Evolutionary conservation across 2,329 filamentous ascomycete genomes (phyloP).

Genomic region (Epichloe hybrida): DNA sequence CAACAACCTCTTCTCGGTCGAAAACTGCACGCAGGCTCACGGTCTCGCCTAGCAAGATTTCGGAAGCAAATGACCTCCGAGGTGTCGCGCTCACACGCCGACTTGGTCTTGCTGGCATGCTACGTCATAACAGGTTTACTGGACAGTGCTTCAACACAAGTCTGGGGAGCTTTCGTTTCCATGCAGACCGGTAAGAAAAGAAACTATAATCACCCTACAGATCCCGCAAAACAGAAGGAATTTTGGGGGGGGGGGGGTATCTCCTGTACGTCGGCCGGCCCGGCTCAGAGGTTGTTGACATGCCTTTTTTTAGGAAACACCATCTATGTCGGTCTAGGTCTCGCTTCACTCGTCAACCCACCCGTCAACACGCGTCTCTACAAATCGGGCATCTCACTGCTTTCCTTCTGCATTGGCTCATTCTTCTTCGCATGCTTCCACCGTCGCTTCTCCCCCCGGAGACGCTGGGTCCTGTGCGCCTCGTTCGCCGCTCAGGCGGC

Average conservation of each 20-base stretch:
- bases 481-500: slow-evolving; percentile 42
- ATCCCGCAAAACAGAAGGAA: neutral
- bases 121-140: slow-evolving; percentile 67
- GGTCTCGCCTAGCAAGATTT: slow-evolving; percentile 13
- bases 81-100: slow-evolving; percentile 48
- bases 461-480: slow-evolving; percentile 49
- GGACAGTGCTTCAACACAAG: slow-evolving; percentile 62
- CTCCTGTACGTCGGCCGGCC: too few species aligned
- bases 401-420: slow-evolving; percentile 58
- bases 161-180: slow-evolving; percentile 69
- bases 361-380: slow-evolving; percentile 17
- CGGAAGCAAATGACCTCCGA: slow-evolving; percentile 27
- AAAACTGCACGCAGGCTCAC: slow-evolving; percentile 7
- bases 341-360: slow-evolving; percentile 37
- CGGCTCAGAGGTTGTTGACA: neutral
- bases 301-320: slow-evolving; percentile 47
- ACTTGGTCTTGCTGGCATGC: slow-evolving; percentile 55
- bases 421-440: slow-evolving; percentile 60
- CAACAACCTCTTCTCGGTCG: slow-evolving; percentile 18
- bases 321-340: slow-evolving; percentile 62
- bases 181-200: slow-evolving; percentile 59
- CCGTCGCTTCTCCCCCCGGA: slow-evolving; percentile 44
- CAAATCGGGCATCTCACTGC: slow-evolving; percentile 58
- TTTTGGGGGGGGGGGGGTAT: too few species aligned
- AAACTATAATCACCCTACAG: neutral